Evolutionary conservation across 2,329 filamentous ascomycete genomes (phyloP), one percentile per base, ranked within the genome.

Genomic region (Alternaria tenuissima): DNA sequence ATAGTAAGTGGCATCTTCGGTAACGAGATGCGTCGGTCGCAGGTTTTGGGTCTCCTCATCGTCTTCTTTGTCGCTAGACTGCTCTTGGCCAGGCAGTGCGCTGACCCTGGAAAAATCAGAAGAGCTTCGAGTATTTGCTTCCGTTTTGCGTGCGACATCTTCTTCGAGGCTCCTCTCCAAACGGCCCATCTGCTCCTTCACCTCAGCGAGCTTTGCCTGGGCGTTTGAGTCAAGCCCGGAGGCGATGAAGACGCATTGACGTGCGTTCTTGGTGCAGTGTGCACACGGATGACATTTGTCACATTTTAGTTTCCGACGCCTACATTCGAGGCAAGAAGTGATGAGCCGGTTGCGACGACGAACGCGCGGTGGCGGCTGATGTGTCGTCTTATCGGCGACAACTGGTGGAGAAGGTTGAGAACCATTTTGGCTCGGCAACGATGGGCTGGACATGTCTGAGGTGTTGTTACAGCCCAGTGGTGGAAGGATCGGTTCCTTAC

Each of bases 131-230:
- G 42, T 43, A 20, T 57, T 70, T 8, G 61, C 44, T 7, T 66
- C 59, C 32, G 52, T 61, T 47, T 79, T 81, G 56, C 84, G 83
- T 16, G 86, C 87, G 30, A 91, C 86, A 74, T 91, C 89, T 43
- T 88, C 81, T 76, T 92, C 91, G 6, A 93, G 82, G 56, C 88
- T 86, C 54, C 87, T 83, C 78, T 93, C 91, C 18, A 93, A 79
- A 8, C 86, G 87, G 26, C 89, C 90, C 77, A 93, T 91, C 77
- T 90, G 89, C 76, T 93, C 91, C 79, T 93, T 93, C 75, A 93
- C 89, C 71, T 92, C 89, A 4, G 89, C 90, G 55, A 93, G 82
- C 68, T 88, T 89, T 67, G 89, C 83, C 76, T 91, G 89, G 54
- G 87, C 87, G 7, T 86, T 87, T 61, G 89, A 85, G 75, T 93